Conservation (phyloP, 208 protist species). For the Crithidia thermophila region DNA sequence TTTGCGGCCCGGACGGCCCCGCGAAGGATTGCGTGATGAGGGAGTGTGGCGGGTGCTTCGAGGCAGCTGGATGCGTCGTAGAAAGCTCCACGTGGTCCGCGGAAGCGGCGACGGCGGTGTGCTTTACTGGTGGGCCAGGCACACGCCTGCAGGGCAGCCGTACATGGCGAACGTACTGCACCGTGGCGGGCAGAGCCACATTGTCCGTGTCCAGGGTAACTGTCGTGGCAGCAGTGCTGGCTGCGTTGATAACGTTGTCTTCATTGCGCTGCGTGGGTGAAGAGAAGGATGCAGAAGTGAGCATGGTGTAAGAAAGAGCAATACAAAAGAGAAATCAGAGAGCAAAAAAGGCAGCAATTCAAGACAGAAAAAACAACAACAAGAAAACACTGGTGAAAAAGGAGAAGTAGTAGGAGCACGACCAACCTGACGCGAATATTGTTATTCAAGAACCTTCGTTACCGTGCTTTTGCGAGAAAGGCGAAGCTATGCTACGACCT, state of each 20-base stretch:
- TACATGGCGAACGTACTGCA: constrained; percentile 13
- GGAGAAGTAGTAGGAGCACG: no score
- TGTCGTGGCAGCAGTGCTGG: not conserved
- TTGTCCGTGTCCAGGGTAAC: not conserved
- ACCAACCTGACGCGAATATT: no score
- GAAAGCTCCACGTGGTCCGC: no score
- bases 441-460: not conserved
- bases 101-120: not conserved
- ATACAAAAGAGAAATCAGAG: no score
- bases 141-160: constrained; percentile 17
- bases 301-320: not conserved
- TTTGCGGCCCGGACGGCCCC: not conserved
- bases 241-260: no score
- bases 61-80: not conserved
- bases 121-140: constrained; percentile 27
- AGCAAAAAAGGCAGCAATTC: no score
- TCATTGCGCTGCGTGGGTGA: not conserved
- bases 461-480: no score
- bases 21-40: not conserved
- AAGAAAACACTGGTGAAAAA: no score
- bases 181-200: not conserved
- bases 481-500: no score
- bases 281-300: not conserved
- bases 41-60: not conserved
- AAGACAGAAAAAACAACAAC: no score